Percentiles rank a stretch among this genome's conserved stretches.
Evolutionary conservation across 2,329 filamentous ascomycete species (phyloP).

Genomic region (Paramyrothecium sp.): DNA sequence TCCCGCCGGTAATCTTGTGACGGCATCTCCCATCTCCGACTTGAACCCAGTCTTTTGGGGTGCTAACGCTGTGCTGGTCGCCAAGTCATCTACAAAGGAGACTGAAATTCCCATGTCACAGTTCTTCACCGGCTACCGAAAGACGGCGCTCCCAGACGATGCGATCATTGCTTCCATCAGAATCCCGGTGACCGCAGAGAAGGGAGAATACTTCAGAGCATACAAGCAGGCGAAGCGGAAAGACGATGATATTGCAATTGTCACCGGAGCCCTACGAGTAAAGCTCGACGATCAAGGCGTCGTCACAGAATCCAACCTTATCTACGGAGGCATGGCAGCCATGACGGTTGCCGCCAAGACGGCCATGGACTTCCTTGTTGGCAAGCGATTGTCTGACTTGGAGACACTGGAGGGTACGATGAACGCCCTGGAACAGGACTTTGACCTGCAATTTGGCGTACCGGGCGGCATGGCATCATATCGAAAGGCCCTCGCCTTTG

Average conservation of each 20-base stretch:
- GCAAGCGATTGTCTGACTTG: constrained; percentile 76
- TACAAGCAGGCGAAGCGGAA: constrained; percentile 98
- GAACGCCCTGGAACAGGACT: constrained; percentile 85
- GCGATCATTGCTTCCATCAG: constrained; percentile 83
- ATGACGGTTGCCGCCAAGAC: constrained; percentile 85
- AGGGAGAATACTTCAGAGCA: constrained; percentile 80
- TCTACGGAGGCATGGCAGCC: constrained; percentile 94
- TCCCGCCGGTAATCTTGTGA: constrained; percentile 89
- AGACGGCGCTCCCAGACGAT: constrained; percentile 76
- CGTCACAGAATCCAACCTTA: constrained; percentile 74
- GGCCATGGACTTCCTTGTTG: constrained; percentile 70
- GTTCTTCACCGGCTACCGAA: constrained; percentile 91
- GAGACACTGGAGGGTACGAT: constrained; percentile 86
- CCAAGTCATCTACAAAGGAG: constrained; percentile 71
- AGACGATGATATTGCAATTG: constrained; percentile 97
- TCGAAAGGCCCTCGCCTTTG: constrained; percentile 81
- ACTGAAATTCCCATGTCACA: constrained; percentile 86
- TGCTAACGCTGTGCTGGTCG: constrained; percentile 76
- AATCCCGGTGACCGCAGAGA: constrained; percentile 74
- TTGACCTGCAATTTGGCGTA: constrained; percentile 84
- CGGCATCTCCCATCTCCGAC: constrained; percentile 94
- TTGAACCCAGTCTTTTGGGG: constrained; percentile 92
- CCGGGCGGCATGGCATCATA: constrained; percentile 98
- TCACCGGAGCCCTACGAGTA: constrained; percentile 81
- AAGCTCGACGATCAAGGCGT: constrained; percentile 65